These are phyloP conservation scores for Pterocarpus macrocarpus DNA, from an alignment of 306 rosid genomes.

Conservation along the genomic window DNA sequence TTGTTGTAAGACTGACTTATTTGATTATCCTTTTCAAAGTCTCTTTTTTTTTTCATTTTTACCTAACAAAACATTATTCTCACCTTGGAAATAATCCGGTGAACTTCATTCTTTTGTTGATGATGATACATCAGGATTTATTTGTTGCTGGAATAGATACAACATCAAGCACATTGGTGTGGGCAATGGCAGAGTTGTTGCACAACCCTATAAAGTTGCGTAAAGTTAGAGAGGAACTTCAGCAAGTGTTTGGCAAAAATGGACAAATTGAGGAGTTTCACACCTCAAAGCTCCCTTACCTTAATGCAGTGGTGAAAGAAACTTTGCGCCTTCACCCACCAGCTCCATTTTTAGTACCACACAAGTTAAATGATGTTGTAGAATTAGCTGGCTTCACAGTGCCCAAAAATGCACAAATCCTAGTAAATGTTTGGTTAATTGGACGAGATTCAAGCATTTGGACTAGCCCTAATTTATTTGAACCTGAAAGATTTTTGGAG, in stretches of 20 bases:
- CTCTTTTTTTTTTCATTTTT: too few species aligned
- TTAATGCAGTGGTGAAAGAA: conserved; percentile 42
- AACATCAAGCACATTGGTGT: conserved; percentile 39
- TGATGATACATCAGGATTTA: conserved; percentile 43
- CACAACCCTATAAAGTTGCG: conserved; percentile 30
- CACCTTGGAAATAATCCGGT: too few species aligned
- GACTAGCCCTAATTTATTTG: conserved; percentile 42
- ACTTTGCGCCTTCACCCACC: conserved; percentile 50
- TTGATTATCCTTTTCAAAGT: too few species aligned
- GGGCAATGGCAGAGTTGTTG: conserved; percentile 49
- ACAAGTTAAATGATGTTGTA: background rate
- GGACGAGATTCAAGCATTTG: conserved; percentile 46
- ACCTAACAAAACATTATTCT: too few species aligned
- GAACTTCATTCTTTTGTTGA: too few species aligned
- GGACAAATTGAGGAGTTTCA: conserved; percentile 35
- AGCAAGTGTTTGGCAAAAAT: background rate
- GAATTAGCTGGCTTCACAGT: conserved; percentile 26
- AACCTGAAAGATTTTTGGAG: conserved; percentile 49
- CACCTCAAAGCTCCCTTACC: conserved; percentile 36
- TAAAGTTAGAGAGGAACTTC: conserved; percentile 37
- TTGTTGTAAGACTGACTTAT: too few species aligned
- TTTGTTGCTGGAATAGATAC: conserved; percentile 48
- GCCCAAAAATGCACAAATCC: conserved; percentile 41
- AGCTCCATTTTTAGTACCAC: conserved; percentile 46
- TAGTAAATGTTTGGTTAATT: conserved; percentile 46